Evolutionary conservation across 495 filamentous ascomycete species (phyloP).

Genomic region (Podospora pseudocomata): DNA sequence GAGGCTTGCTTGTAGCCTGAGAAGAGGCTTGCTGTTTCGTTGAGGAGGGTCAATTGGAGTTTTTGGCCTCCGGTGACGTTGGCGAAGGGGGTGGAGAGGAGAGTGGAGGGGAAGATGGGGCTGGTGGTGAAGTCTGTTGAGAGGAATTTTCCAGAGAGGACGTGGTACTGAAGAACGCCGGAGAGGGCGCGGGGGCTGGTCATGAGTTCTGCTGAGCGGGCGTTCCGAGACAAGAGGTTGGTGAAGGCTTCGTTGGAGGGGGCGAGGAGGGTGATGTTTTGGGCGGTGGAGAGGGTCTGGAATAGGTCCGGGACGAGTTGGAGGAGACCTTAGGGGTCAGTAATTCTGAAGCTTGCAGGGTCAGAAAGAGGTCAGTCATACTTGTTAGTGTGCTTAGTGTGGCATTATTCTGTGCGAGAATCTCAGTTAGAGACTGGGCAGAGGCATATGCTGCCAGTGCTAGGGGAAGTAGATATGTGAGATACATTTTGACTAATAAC

Average conservation of each 20-base stretch:
- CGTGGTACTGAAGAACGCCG: conserved; percentile 56
- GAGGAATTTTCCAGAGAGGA: conserved; percentile 48
- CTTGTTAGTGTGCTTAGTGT: conserved; percentile 40
- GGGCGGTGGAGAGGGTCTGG: conserved; percentile 18
- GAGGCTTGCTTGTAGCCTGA: conserved; percentile 26
- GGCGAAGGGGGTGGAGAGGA: conserved; percentile 45
- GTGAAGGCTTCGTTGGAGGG: conserved; percentile 57
- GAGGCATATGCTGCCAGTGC: conserved; percentile 19
- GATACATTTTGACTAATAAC: conserved; percentile 16
- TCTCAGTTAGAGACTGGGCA: conserved; percentile 33
- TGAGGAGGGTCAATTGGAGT: conserved; percentile 20
- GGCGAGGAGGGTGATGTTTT: conserved; percentile 60
- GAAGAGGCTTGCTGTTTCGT: conserved; percentile 23
- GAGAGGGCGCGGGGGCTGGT: conserved; percentile 36
- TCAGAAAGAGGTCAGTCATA: conserved; percentile 25
- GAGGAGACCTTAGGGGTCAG: conserved; percentile 17
- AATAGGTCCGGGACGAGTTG: conserved; percentile 22
- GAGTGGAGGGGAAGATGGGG: conserved; percentile 49
- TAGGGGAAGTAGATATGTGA: conserved; percentile 17
- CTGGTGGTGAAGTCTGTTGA: conserved; percentile 37
- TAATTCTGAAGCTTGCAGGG: neutral
- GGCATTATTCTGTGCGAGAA: conserved; percentile 32
- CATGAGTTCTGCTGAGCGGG: conserved; percentile 32
- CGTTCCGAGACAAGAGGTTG: conserved; percentile 35
- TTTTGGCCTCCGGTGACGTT: conserved; percentile 43